A percentile compares a stretch with the other conserved stretches of the same genome.
Evolutionary conservation across 1,284 basidiomycete species (phyloP).

Genomic region (Gomphus sp.): DNA sequence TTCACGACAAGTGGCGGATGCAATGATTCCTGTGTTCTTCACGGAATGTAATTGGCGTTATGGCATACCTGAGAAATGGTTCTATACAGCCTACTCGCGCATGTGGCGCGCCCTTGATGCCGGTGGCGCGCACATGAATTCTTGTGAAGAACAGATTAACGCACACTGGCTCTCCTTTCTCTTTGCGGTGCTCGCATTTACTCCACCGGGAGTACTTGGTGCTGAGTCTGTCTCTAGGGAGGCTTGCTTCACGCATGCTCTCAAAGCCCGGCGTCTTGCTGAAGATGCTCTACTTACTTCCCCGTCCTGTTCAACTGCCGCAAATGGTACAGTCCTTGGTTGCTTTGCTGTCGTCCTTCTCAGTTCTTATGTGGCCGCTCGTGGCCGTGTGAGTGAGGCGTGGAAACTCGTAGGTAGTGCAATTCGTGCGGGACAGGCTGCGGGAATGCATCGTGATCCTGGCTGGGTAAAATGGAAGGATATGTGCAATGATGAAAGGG

Average conservation of each 20-base stretch:
- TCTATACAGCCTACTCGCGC: conserved; percentile 27
- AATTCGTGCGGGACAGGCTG: conserved; percentile 35
- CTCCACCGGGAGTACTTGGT: conserved; percentile 19
- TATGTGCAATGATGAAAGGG: conserved; percentile 36
- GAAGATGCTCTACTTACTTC: conserved; percentile 35
- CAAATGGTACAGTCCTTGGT: conserved; percentile 25
- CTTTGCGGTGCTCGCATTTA: conserved; percentile 36
- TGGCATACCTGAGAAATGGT: conserved; percentile 41
- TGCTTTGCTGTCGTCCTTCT: conserved; percentile 39
- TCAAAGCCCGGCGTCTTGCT: conserved; percentile 34
- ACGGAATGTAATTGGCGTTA: conserved; percentile 39
- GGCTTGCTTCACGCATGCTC: conserved; percentile 32
- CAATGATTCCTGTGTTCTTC: conserved; percentile 33
- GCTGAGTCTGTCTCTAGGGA: conserved; percentile 22
- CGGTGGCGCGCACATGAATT: conserved; percentile 17
- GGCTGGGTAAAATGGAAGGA: conserved; percentile 37
- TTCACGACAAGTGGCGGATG: conserved; percentile 22
- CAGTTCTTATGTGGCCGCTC: conserved; percentile 35
- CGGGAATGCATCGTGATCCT: conserved; percentile 45
- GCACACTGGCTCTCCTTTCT: conserved; percentile 40
- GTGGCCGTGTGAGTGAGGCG: conserved; percentile 40
- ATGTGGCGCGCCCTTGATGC: conserved; percentile 37
- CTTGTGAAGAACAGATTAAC: conserved; percentile 24
- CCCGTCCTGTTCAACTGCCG: conserved; percentile 26
- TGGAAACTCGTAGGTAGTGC: conserved; percentile 42